Base-by-base conservation (phyloP, 768 basidiomycete species). In the Boletus eberwhitei region DNA sequence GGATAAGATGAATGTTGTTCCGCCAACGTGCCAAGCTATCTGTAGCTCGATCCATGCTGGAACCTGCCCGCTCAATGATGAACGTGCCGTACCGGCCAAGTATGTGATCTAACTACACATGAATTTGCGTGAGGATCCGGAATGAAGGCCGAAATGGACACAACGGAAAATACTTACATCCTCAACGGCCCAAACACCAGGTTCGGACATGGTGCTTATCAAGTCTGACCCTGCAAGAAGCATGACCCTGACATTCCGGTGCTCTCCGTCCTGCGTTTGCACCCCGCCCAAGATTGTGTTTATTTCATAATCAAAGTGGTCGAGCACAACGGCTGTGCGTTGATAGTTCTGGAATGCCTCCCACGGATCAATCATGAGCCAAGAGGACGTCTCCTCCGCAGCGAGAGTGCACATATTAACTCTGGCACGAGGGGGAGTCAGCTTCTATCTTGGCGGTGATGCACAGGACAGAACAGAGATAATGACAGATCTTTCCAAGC, bases 301-400 rank as follows among this genome's bases (percentile, higher is more conserved):
- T 66, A 99, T 85, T 75, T 96, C 88, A 67, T 93, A 81, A 68
- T 98, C 90, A 68, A 98, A 95, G 68, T 99, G 97, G 71, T 98
- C 95, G 52, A 99, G 82, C 50, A 99, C 97, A 52, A 98, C 85
- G 37, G 97, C 97, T 1, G 97, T 99, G 58, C 94, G 88, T 66
- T 93, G 90, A 76, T 99, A 99, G 44, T 83, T 77, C 72, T 93
- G 95, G 70, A 91, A 88, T 14, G 95, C 93, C 73, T 99, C 97
- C 95, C 95, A 99, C 19, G 93, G 79, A 68, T 99, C 97, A 41
- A 98, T 89, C 94, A 97, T 98, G 42, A 99, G 79, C 93, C 93
- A 98, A 21, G 85, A 82, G 42, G 87, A 87, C 3, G 95, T 93
- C 66, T 95, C 86, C 68, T 94, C 89, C 34, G 93, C 85, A 12